Evolutionary conservation across 441 rosid genomes (phyloP).

Genomic region (Erysimum pusillum): DNA sequence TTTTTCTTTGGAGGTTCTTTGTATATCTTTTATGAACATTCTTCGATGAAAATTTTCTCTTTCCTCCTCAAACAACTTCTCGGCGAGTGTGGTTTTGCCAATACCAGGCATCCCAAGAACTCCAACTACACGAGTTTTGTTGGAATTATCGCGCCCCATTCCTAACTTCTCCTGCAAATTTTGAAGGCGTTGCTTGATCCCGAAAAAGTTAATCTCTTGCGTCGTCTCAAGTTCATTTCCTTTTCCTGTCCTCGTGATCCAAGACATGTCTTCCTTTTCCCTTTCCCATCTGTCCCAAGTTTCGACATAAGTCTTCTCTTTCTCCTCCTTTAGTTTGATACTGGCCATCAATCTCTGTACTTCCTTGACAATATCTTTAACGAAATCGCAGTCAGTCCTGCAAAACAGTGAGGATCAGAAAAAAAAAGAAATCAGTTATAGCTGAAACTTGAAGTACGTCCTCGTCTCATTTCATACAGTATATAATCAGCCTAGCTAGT

Average conservation of each 20-base stretch:
- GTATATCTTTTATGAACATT: slow-evolving; percentile 8
- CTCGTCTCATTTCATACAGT: too few relatives aligned
- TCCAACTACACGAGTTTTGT: slow-evolving; percentile 29
- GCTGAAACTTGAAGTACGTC: too few relatives aligned
- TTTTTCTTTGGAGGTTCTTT: not conserved
- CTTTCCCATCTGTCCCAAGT: too few relatives aligned
- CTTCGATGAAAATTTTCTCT: slow-evolving; percentile 6
- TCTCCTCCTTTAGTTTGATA: not conserved
- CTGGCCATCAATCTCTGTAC: slow-evolving; percentile 26
- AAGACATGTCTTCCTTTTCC: too few relatives aligned
- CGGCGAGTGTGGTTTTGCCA: slow-evolving; percentile 29
- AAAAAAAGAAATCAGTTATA: not conserved
- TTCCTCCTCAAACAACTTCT: slow-evolving; percentile 12
- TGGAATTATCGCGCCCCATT: not conserved
- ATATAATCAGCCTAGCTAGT: too few relatives aligned
- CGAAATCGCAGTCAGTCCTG: not conserved
- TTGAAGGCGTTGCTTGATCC: slow-evolving; percentile 12
- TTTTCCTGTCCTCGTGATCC: too few relatives aligned
- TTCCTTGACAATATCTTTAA: slow-evolving; percentile 20
- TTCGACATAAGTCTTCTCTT: not conserved
- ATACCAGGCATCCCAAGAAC: slow-evolving; percentile 33
- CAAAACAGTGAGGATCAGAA: not conserved
- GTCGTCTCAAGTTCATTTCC: too few relatives aligned
- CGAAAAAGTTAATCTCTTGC: not conserved
- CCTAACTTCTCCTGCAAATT: slow-evolving; percentile 26